These are phyloP conservation scores for Pythium guiyangense DNA, from an alignment of 352 stramenopile species.

Conservation along the genomic window DNA sequence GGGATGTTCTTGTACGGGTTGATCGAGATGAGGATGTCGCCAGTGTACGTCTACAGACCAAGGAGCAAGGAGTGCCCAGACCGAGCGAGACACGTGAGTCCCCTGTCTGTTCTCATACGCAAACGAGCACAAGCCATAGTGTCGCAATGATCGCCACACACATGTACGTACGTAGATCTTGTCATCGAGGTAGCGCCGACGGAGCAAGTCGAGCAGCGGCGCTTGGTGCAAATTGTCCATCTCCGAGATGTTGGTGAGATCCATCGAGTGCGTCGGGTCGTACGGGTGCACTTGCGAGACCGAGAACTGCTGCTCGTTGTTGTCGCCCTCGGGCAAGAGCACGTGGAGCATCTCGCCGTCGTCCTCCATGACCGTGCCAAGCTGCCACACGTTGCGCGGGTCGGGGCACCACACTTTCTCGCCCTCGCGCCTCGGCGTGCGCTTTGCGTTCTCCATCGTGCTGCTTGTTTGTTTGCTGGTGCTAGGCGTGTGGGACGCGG, in stretches of 20 bases:
- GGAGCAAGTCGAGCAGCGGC: constrained; percentile 86
- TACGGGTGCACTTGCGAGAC: constrained; percentile 87
- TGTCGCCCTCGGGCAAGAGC: constrained; percentile 68
- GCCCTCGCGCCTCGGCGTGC: constrained; percentile 60
- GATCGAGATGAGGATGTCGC: constrained; percentile 95
- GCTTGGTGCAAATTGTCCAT: constrained; percentile 93
- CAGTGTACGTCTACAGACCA: constrained; percentile 82
- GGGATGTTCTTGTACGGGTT: constrained; percentile 96
- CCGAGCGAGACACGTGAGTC: not conserved
- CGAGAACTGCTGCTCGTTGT: constrained; percentile 71
- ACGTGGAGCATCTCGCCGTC: constrained; percentile 84
- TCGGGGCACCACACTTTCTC: constrained; percentile 88
- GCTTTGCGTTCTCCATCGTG: constrained; percentile 33
- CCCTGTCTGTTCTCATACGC: not conserved
- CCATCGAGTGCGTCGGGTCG: constrained; percentile 86
- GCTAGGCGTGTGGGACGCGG: not conserved
- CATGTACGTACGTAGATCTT: constrained; percentile 83
- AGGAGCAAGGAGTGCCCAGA: not conserved
- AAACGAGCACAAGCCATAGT: not conserved
- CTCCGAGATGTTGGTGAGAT: constrained; percentile 90
- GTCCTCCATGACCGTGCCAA: constrained; percentile 83
- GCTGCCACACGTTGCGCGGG: constrained; percentile 81
- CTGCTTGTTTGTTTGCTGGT: not conserved
- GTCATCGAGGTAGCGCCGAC: constrained; percentile 85
- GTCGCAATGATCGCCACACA: not conserved